phyloP scores from a whole-genome alignment of 78 protist species.

The Dictyostelium capitatum region DNA sequence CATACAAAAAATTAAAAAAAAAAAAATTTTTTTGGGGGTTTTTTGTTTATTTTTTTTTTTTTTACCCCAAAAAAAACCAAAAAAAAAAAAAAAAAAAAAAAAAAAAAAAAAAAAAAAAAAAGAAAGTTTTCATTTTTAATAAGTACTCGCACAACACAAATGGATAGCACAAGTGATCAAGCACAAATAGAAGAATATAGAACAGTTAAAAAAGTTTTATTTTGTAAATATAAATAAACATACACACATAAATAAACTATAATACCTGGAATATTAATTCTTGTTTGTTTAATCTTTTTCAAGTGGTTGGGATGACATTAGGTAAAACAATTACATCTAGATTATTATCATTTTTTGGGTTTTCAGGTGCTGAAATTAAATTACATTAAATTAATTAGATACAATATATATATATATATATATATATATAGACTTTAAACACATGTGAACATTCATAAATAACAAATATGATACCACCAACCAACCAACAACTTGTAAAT shows the following conservation, averaged over 20 bases:
- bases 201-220: neutral
- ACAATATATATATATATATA: neutral
- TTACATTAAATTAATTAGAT: too few species aligned
- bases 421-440: too few species aligned
- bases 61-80: too few species aligned
- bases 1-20: too few species aligned
- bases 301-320: neutral
- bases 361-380: neutral
- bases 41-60: too few species aligned
- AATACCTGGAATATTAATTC: too few species aligned
- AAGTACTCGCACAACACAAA: too few species aligned
- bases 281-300: neutral
- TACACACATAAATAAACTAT: neutral
- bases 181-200: neutral
- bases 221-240: neutral
- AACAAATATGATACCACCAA: neutral
- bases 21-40: too few species aligned
- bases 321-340: neutral
- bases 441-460: neutral
- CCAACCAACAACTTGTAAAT: neutral
- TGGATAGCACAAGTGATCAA: neutral
- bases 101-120: too few species aligned
- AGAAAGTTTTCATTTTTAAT: too few species aligned
- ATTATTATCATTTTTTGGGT: neutral
- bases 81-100: too few species aligned